Base-by-base conservation (phyloP, 2,329 filamentous ascomycete genomes). In the Endocalyx cinctus region DNA sequence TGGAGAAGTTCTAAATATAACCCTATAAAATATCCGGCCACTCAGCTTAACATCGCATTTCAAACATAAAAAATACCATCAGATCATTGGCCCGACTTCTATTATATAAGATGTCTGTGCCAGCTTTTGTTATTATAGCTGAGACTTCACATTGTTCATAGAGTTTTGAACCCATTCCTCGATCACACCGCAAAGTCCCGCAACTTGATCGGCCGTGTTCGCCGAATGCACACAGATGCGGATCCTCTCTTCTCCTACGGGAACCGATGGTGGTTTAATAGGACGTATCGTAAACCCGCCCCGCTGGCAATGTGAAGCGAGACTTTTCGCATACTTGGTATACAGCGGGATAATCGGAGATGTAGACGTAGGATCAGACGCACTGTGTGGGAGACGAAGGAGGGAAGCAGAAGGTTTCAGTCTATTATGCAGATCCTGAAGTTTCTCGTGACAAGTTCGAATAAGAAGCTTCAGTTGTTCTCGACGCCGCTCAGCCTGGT, bases 251-350 rank as follows among this genome's bases (percentile, higher is more conserved):
- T 62, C 68, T 0, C 76, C 75, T 6, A 46, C 52, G 0, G 74
- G 73, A 4, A 81, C 74, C 0, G 75, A 79, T 0, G 77, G 77
- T 16, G 74, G 62, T 42, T 79, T 72, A 22, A 80, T 77, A 0
- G 75, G 67, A 13, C 75, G 64, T 3, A 79, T 72, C 38, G 75
- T 60, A 37, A 71, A 72, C 0, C 73, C 72, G 10, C 56, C 50
- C 7, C 51, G 37, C 54, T 79, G 76, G 40, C 76, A 77, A 35
- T 66, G 56, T 8, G 52, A 53, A 1, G 76, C 75, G n/a, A 80
- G 59, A 11, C 62, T 60, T 13, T 72, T 67, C 5, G 75, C 73
- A 11, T 66, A 52, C 0, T 60, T 57, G 2, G 73, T 77, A 25
- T 74, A 60, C 4, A 80, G 48, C 0, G 73, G 70, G 37, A 80